Evolutionary conservation across 1,139 yeast genomes (phyloP).

Genomic region (Diutina scorzettiae): DNA sequence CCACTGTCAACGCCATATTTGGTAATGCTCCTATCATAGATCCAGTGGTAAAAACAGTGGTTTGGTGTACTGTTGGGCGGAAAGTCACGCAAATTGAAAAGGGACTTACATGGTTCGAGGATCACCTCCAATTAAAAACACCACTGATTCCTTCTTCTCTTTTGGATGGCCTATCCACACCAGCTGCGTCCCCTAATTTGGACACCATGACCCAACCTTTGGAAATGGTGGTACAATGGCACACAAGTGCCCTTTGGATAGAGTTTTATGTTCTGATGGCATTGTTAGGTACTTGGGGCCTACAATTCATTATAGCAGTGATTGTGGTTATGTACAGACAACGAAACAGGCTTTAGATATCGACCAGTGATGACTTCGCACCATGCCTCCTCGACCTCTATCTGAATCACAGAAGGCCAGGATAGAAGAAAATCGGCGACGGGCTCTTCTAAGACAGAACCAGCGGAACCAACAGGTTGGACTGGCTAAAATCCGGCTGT

Average conservation of each 20-base stretch:
- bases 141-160: constrained; percentile 28
- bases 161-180: constrained; percentile 22
- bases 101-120: constrained; percentile 72
- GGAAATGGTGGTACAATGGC: not conserved
- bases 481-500: not conserved
- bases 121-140: constrained; percentile 45
- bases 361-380: too few species aligned
- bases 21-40: constrained; percentile 52
- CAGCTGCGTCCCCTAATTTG: constrained; percentile 15
- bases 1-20: constrained; percentile 33
- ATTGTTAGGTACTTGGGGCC: constrained; percentile 35
- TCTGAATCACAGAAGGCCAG: not conserved
- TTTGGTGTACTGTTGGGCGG: constrained; percentile 68
- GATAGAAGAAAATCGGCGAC: constrained; percentile 10
- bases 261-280: constrained; percentile 36
- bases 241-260: constrained; percentile 6
- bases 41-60: constrained; percentile 48
- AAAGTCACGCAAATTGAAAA: constrained; percentile 52
- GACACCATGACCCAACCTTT: constrained; percentile 2
- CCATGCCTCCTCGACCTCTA: constrained; percentile 1
- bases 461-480: constrained; percentile 2
- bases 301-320: constrained; percentile 32
- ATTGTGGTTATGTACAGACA: too few species aligned
- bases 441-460: constrained; percentile 8
- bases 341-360: too few species aligned